A percentile compares a stretch with the other conserved stretches of the same genome.
phyloP scores from a whole-genome alignment of 768 basidiomycete species.

The Suillus americanus region DNA sequence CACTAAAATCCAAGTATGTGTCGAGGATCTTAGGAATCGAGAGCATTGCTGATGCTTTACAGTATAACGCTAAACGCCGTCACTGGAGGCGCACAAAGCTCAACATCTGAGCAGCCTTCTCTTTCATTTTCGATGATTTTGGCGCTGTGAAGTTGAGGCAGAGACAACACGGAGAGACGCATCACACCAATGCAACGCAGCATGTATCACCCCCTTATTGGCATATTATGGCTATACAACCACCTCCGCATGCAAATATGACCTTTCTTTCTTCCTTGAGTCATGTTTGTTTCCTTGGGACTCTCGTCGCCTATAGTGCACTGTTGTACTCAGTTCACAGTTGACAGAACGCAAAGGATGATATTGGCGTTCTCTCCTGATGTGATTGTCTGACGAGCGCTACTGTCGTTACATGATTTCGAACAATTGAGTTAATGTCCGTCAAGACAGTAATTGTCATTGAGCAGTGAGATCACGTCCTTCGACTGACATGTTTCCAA shows the following conservation, averaged over 20 bases:
- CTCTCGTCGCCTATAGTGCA: neutral
- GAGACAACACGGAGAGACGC: slow-evolving; percentile 9
- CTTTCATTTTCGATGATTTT: slow-evolving; percentile 5
- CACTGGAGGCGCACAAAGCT: slow-evolving; percentile 99
- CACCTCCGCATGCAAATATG: slow-evolving; percentile 20
- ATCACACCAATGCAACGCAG: slow-evolving; percentile 15
- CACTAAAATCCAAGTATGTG: slow-evolving; percentile 83
- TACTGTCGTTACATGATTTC: neutral
- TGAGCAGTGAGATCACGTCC: neutral
- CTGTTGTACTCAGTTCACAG: neutral
- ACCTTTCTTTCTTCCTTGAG: neutral
- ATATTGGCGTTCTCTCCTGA: neutral
- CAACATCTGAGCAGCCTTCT: slow-evolving; percentile 67
- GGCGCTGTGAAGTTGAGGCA: slow-evolving; percentile 11
- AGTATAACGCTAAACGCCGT: slow-evolving; percentile 95
- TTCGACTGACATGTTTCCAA: neutral
- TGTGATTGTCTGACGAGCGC: neutral
- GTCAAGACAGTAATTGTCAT: neutral
- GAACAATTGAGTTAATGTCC: neutral
- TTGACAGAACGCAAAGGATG: neutral
- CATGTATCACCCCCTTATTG: slow-evolving; percentile 24
- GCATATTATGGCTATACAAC: slow-evolving; percentile 17
- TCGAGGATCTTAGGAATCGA: neutral
- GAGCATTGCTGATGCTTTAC: slow-evolving; percentile 1
- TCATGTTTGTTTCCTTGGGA: neutral